Evolutionary conservation across 495 filamentous ascomycete genomes (phyloP), one percentile per base, ranked within the genome.

Genomic region (Rostrohypoxylon terebratum): DNA sequence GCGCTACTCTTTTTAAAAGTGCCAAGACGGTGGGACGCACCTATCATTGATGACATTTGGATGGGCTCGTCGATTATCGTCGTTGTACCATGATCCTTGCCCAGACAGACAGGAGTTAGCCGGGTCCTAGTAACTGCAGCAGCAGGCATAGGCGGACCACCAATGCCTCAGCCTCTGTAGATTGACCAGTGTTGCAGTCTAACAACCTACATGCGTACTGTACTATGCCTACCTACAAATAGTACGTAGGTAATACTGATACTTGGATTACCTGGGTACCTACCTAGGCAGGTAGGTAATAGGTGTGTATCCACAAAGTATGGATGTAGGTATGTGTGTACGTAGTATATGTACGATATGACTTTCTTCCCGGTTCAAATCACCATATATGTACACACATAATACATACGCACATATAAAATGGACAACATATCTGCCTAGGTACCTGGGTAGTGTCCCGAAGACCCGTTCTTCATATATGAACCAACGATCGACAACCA

Each of bases 41-140:
- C 71, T 60, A 61, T 72, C 65, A 62, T 59, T 36, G 60, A 73
- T 48, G 71, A 69, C 48, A 68, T 73, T 69, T 68, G 65, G 55
- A 68, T 59, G 65, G 65, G 71, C 71, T 68, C 42, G 59, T 72
- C 45, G 64, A 72, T 72, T 72, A 68, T 68, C 59, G 59, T 69
- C 64, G 59, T 59, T 68, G 71, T 73, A 69, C 71, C 71, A 68
- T 73, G 71, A 73, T 73, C 71, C 71, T 73, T 73, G 71, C 61
- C 61, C 40, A 65, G 70, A 68, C 40, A 65, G 65, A 68, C 65
- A 69, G 71, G 65, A 73, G 61, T 69, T 73, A 69, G 66, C 61
- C 54, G 45, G 66, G 61, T 61, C 62, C 55, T 57, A 20, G 50
- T 25, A 54, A 20, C 53, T 51, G 42, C 50, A 50, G 60, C 50